Conservation (phyloP, 805 yeast species). For the Suhomyces sp. region DNA sequence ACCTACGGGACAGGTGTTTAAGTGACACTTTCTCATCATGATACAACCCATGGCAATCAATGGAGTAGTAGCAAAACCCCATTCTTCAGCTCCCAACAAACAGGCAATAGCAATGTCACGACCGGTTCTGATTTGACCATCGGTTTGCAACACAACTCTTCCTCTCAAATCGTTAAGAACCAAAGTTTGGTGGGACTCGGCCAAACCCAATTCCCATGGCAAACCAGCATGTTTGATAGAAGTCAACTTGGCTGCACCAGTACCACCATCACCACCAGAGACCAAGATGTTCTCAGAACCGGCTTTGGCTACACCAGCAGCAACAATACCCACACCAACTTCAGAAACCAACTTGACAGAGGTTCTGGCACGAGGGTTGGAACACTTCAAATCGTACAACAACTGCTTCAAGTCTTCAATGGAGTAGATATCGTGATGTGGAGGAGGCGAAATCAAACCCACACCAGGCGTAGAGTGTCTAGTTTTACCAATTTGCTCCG, state of each 20-base stretch:
- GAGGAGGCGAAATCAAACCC: conserved; percentile 96
- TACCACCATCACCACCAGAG: conserved; percentile 99
- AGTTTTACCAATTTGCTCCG: conserved; percentile 84
- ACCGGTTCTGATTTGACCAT: conserved; percentile 96
- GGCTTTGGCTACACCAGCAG: conserved; percentile 98
- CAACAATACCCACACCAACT: conserved; percentile 98
- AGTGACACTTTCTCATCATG: conserved; percentile 92
- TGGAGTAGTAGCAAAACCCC: conserved; percentile 98
- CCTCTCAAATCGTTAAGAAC: conserved; percentile 96
- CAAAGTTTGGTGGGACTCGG: conserved; percentile 96
- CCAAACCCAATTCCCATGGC: conserved; percentile 98
- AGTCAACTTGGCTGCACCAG: conserved; percentile 98
- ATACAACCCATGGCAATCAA: conserved; percentile 96
- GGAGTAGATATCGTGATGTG: conserved; percentile 97
- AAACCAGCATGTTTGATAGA: conserved; percentile 96
- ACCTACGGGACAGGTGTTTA: conserved; percentile 96
- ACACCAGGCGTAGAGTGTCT: conserved; percentile 97
- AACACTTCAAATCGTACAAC: conserved; percentile 92
- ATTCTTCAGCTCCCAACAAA: conserved; percentile 95
- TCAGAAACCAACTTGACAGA: conserved; percentile 96
- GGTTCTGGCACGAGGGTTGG: conserved; percentile 95
- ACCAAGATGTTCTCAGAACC: conserved; percentile 95
- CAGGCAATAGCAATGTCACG: conserved; percentile 96
- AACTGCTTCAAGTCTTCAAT: conserved; percentile 97
- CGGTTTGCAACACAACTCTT: conserved; percentile 94